Evolutionary conservation across 2,329 filamentous ascomycete genomes (phyloP).

Genomic region (Aspergillus jensenii): DNA sequence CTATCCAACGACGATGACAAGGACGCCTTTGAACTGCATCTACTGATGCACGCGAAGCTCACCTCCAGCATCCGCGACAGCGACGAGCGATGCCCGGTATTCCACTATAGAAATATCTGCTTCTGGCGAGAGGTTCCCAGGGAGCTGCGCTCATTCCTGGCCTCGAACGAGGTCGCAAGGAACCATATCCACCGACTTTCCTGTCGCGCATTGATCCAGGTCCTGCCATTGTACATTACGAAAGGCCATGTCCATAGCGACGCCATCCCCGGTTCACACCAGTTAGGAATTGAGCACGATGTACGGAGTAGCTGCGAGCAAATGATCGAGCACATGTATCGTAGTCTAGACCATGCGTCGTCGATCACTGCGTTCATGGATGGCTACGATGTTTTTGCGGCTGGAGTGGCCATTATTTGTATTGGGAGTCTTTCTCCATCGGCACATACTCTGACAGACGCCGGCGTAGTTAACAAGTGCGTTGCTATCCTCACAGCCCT

Average conservation of each 20-base stretch:
- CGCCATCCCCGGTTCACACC: neutral
- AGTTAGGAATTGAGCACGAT: neutral
- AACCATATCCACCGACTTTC: neutral
- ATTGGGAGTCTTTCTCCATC: neutral
- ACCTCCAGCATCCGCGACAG: constrained; percentile 16
- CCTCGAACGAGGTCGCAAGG: neutral
- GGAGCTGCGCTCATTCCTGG: neutral
- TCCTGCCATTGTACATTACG: neutral
- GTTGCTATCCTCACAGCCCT: constrained; percentile 17
- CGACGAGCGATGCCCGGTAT: constrained; percentile 1
- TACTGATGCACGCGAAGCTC: constrained; percentile 18
- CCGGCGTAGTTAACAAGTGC: constrained; percentile 14
- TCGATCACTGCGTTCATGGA: constrained; percentile 16
- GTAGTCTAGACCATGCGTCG: constrained; percentile 12
- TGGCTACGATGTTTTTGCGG: constrained; percentile 21
- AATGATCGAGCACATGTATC: constrained; percentile 18
- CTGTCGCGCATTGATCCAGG: constrained; percentile 1
- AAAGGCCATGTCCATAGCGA: neutral
- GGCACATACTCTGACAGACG: neutral
- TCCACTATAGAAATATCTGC: constrained; percentile 19
- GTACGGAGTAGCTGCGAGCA: constrained; percentile 10
- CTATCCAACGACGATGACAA: neutral
- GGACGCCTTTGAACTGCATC: constrained; percentile 10
- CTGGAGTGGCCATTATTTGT: constrained; percentile 15
- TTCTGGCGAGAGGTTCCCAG: constrained; percentile 15